Base-by-base conservation (phyloP, 2,329 filamentous ascomycete species). In the Corniculantispora saksenae region DNA sequence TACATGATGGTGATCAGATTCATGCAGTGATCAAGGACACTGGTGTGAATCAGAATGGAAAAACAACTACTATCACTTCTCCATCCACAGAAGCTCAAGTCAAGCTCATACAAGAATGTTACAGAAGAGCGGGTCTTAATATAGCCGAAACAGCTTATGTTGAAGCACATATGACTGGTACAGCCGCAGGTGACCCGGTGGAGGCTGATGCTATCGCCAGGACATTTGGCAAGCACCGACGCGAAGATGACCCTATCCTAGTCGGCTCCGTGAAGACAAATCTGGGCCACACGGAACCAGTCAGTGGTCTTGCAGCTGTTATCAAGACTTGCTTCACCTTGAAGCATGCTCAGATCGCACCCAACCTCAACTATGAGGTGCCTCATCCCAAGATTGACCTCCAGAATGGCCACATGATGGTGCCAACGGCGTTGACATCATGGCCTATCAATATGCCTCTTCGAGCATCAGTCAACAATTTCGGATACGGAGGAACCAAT, bases 111-210 rank as follows among this genome's bases (percentile, higher is more conserved):
- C 21, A 35, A 19, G 4, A 17, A 10, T 32, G 21, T 21, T 57
- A 57, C 13, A 17, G 45, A 12, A 0, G 80, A 67, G 57, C 55
- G 40, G 12, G 23, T 15, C 1, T 65, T 65, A 67, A 73, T 55
- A 66, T 70, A 0, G 13, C 32, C 0, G 61, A 74, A 1, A 74
- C 75, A 0, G 59, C 67, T 2, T 78, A 74, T 57, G 71, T 80
- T 19, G 79, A 81, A 66, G 74, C 75, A 4, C 78, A 78, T 65
- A 81, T 81, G 1, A 84, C 80, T 0, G 81, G 75, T 32, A 75
- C 72, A 1, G 23, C 68, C 9, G 70, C 69, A 15, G 72, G 75
- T 2, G 72, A 74, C 21, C 72, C 74, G 0, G 68, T 74, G 8
- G 74, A 76, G 64, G 61, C 66, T 13, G 48, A 50, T 3, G 70